Conservation (phyloP, 78 protist species). For the Chrysochromulina tobinii region DNA sequence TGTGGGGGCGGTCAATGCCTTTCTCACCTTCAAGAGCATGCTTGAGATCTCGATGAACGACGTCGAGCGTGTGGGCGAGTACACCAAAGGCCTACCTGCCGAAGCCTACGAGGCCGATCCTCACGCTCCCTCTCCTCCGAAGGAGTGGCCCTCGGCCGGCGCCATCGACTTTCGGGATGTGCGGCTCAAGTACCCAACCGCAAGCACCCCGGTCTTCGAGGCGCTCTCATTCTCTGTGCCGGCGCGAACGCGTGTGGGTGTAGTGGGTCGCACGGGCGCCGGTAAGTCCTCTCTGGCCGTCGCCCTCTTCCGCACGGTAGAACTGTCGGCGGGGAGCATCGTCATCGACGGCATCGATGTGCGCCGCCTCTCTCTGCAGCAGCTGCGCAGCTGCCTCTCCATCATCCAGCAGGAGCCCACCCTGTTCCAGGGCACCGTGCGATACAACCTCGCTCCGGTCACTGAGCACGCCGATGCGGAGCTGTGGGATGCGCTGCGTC, state of each 20-base stretch:
- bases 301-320: slow-evolving; percentile 43
- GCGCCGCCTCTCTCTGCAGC: neutral
- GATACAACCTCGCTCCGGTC: slow-evolving; percentile 56
- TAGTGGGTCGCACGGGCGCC: slow-evolving; percentile 56
- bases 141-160: neutral
- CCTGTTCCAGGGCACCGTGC: slow-evolving; percentile 52
- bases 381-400: neutral
- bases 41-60: neutral
- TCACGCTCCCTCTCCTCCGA: neutral
- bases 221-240: neutral
- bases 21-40: neutral
- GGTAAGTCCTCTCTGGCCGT: slow-evolving; percentile 24
- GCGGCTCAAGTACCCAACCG: neutral
- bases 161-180: neutral
- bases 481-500: slow-evolving; percentile 37
- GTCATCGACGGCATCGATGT: slow-evolving; percentile 7
- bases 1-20: neutral
- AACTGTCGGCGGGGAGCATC: slow-evolving; percentile 25
- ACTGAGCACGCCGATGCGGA: neutral
- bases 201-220: neutral
- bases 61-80: neutral
- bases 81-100: neutral
- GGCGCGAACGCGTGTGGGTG: neutral
- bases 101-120: neutral
- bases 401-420: slow-evolving; percentile 38